These are phyloP conservation scores for Kurtzmaniella quercitrusa DNA, from an alignment of 1,139 yeast species.

Conservation along the genomic window DNA sequence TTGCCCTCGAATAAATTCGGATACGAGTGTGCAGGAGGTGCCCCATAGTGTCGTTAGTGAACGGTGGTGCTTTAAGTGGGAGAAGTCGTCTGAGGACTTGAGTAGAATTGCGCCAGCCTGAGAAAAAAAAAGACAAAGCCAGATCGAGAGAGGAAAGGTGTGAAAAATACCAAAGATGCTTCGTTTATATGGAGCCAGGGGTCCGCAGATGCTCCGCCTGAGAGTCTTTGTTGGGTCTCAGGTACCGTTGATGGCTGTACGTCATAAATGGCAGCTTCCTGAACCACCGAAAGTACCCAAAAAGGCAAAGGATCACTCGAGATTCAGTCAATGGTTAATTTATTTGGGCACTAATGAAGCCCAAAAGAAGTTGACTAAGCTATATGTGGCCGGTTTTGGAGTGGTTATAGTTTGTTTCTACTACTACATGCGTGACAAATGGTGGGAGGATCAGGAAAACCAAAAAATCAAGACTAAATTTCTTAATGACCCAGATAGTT, in stretches of 20 bases:
- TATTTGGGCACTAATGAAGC: slow-evolving; percentile 36
- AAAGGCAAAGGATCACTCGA: neutral
- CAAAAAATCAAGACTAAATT: slow-evolving; percentile 41
- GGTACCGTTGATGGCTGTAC: neutral
- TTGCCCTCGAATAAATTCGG: slow-evolving; percentile 5
- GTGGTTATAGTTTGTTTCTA: slow-evolving; percentile 57
- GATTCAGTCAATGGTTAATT: slow-evolving; percentile 28
- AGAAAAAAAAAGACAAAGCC: too few species aligned
- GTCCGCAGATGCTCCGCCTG: neutral
- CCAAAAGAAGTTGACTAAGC: slow-evolving; percentile 39
- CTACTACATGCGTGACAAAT: slow-evolving; percentile 64
- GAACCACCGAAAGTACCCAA: slow-evolving; percentile 1
- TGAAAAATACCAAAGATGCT: neutral
- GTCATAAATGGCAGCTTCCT: slow-evolving; percentile 4
- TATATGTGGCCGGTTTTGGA: slow-evolving; percentile 55
- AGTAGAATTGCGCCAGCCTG: neutral
- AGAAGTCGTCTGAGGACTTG: neutral
- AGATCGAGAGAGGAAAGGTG: too few species aligned
- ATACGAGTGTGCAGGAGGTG: slow-evolving; percentile 3
- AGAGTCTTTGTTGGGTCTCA: neutral
- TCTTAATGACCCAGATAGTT: slow-evolving; percentile 30
- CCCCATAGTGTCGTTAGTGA: too few species aligned
- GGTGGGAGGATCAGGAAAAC: slow-evolving; percentile 61
- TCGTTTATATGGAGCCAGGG: neutral
- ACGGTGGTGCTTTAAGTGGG: neutral